Percentiles rank a stretch among this genome's conserved stretches.
Conservation (phyloP, 345 rosid genomes). For the Leavenworthia alabamica region DNA sequence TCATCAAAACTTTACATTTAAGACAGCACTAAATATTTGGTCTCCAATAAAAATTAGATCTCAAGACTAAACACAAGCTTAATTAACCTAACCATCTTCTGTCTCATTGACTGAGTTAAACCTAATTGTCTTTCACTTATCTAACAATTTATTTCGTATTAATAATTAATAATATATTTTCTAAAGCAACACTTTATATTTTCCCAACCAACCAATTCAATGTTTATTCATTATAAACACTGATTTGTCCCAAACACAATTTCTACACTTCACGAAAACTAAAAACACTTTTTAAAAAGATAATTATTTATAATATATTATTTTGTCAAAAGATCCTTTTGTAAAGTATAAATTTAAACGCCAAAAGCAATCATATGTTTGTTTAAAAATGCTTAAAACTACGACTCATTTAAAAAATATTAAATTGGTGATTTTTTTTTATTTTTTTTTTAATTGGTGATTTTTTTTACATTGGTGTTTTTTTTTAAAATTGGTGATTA, state of each 20-base stretch:
- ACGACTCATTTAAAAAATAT: not conserved
- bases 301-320: not conserved
- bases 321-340: not conserved
- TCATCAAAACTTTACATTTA: not conserved
- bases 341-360: not conserved
- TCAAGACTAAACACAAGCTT: conserved; percentile 8
- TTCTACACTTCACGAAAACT: not conserved
- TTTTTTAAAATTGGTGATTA: not conserved
- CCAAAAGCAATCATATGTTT: not conserved
- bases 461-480: no score
- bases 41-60: conserved; percentile 4
- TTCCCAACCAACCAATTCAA: not conserved
- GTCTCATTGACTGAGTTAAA: not conserved
- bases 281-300: not conserved
- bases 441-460: no score
- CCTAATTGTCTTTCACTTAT: not conserved
- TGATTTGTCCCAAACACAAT: not conserved
- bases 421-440: not conserved
- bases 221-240: not conserved
- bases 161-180: not conserved
- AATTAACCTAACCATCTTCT: not conserved
- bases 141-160: conserved; percentile 5
- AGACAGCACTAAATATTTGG: not conserved
- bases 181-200: conserved; percentile 4
- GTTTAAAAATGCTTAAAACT: not conserved